phyloP scores from a whole-genome alignment of 1,284 basidiomycete genomes.

The Thelephora terrestris region DNA sequence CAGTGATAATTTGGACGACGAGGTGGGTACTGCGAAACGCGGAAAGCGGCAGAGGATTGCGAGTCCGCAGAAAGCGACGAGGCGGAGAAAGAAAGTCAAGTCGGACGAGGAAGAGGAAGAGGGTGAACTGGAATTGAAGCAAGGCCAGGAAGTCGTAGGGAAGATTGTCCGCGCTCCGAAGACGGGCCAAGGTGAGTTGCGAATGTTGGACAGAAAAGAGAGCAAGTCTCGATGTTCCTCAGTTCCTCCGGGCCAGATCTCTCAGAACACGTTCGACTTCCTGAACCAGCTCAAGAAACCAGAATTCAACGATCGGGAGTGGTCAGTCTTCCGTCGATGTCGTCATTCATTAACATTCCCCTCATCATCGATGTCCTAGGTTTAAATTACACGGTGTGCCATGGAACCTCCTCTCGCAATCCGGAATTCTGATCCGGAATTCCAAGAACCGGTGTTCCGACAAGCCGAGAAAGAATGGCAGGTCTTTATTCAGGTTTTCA shows the following conservation, averaged over 20 bases:
- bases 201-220: background rate
- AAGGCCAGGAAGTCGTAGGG: slow-evolving; percentile 65
- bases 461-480: slow-evolving; percentile 83
- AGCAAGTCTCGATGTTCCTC: slow-evolving; percentile 2
- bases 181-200: slow-evolving; percentile 58
- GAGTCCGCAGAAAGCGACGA: slow-evolving; percentile 18
- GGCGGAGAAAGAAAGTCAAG: slow-evolving; percentile 21
- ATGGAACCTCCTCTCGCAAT: background rate
- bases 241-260: slow-evolving; percentile 83
- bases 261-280: slow-evolving; percentile 76
- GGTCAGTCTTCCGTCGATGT: slow-evolving; percentile 35
- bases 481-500: slow-evolving; percentile 68
- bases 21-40: slow-evolving; percentile 17
- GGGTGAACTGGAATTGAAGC: slow-evolving; percentile 39
- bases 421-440: background rate
- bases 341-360: background rate
- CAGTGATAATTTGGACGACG: slow-evolving; percentile 27
- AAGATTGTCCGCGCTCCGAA: slow-evolving; percentile 66
- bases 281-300: slow-evolving; percentile 62
- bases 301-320: slow-evolving; percentile 78
- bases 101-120: slow-evolving; percentile 22
- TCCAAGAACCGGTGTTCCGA: slow-evolving; percentile 70
- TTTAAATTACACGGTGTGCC: slow-evolving; percentile 62
- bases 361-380: slow-evolving; percentile 30
- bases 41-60: slow-evolving; percentile 13